phyloP scores from a whole-genome alignment of 1,139 yeast species.

The Yamadazyma kanchanaburiensis region DNA sequence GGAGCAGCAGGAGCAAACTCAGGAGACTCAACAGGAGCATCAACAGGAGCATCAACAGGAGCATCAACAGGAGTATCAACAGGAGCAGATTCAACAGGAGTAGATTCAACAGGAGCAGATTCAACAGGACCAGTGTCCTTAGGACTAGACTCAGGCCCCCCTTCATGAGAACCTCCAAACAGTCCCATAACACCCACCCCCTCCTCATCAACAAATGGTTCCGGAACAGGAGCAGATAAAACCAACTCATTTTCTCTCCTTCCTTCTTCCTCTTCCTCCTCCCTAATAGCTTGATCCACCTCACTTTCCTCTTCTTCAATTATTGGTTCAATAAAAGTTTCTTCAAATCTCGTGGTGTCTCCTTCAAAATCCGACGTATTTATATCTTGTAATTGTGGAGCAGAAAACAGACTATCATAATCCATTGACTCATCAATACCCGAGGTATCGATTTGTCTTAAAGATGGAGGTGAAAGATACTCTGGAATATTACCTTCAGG shows the following conservation, averaged over 20 bases:
- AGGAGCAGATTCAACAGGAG: neutral
- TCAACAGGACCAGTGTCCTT: too few species aligned
- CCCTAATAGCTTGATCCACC: neutral
- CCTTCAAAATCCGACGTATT: neutral
- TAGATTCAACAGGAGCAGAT: neutral
- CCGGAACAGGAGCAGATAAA: conserved; percentile 1
- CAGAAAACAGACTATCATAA: too few species aligned
- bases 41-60: neutral
- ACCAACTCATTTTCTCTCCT: too few species aligned
- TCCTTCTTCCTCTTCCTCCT: too few species aligned
- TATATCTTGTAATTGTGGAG: too few species aligned
- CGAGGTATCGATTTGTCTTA: neutral
- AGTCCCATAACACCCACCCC: neutral
- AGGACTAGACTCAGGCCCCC: too few species aligned
- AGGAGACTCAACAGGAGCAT: conserved; percentile 1
- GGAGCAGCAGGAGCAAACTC: too few species aligned
- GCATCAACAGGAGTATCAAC: too few species aligned
- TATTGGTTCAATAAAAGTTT: neutral
- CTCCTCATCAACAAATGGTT: neutral
- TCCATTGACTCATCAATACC: too few species aligned
- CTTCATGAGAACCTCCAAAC: too few species aligned
- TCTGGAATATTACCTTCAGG: too few species aligned
- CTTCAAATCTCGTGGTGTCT: neutral
- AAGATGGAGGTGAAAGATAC: neutral
- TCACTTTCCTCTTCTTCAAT: neutral